phyloP scores from a whole-genome alignment of 305 asterid genomes.

The Withania somnifera region DNA sequence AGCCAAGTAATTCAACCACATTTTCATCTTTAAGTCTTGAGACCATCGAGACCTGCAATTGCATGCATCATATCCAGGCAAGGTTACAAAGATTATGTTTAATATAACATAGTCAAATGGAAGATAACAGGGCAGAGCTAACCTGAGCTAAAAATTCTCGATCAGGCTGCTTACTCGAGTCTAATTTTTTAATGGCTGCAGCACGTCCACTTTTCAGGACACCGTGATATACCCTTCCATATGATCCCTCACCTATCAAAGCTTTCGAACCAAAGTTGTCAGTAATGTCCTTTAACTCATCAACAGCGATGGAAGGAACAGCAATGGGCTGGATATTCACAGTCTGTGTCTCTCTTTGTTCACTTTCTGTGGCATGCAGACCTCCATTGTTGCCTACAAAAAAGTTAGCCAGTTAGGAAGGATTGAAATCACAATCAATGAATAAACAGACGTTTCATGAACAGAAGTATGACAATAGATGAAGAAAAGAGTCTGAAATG shows the following conservation, averaged over 20 bases:
- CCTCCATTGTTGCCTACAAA: slow-evolving; percentile 41
- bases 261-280: slow-evolving; percentile 23
- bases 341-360: slow-evolving; percentile 32
- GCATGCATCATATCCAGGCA: background rate
- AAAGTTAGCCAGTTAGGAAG: background rate
- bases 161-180: slow-evolving; percentile 32
- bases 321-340: slow-evolving; percentile 46
- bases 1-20: slow-evolving; percentile 62
- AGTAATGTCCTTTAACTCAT: slow-evolving; percentile 30
- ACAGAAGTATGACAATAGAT: background rate
- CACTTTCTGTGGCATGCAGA: slow-evolving; percentile 36
- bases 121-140: background rate
- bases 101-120: background rate
- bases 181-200: slow-evolving; percentile 45
- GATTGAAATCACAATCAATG: background rate
- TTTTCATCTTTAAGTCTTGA: slow-evolving; percentile 69
- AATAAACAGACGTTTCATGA: background rate
- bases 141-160: slow-evolving; percentile 40
- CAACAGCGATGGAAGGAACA: slow-evolving; percentile 28
- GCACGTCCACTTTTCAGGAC: slow-evolving; percentile 18
- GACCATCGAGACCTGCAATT: slow-evolving; percentile 66
- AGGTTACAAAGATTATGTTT: background rate
- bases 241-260: slow-evolving; percentile 38
- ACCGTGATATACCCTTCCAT: slow-evolving; percentile 39
- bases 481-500: background rate